Base-by-base conservation (phyloP, 306 rosid species). In the Pyrus betulifolia region DNA sequence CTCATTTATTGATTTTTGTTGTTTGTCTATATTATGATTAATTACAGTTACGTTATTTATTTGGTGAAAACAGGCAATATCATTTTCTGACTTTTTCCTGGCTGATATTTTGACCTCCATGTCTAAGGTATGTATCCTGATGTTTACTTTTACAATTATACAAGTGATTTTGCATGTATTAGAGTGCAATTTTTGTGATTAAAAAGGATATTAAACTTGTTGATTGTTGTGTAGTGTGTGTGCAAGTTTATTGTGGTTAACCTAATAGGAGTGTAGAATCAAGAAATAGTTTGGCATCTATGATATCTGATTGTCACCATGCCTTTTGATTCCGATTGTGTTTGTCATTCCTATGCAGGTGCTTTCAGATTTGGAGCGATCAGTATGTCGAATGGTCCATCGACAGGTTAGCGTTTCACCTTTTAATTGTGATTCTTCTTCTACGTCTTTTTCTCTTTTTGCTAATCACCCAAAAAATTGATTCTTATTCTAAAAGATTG, bases 81-180 rank as follows among this genome's bases (percentile, higher is more conserved):
- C 99, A 69, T 95, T 95, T 67, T 79, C 91, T 33, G 99, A 95
- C 82, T 95, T 95, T 85, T 95, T 95, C 83, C 71, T 95, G 84
- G 99, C 98, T 49, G 99, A 95, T 95, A 92, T 95, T 74, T 82
- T 95, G 82, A 95, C 99, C 33, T 95, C 99, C 79, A 92, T 92
- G 97, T 92, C 90, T 51, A 95, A 95, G 98, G 99, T 95, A 71
- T 74, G 85, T 52, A 55, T 68, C 67, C 65, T 80, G 69, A 75
- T 86, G 58, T 76, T 70, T 58, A 66, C 31, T 38, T 38, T 72
- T 74, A 59, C 74, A 60, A 45, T 78, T 75, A 61, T 80, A 30
- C 38, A 25, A 69, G 62, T 76, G 73, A 65, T 33, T 79, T 67
- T 15, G 55, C 49, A 66, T 81, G 78, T 69, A 2, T 9, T 51